Evolutionary conservation across 2,329 filamentous ascomycete genomes (phyloP), one percentile per base, ranked within the genome.

Genomic region (Claviceps monticola): DNA sequence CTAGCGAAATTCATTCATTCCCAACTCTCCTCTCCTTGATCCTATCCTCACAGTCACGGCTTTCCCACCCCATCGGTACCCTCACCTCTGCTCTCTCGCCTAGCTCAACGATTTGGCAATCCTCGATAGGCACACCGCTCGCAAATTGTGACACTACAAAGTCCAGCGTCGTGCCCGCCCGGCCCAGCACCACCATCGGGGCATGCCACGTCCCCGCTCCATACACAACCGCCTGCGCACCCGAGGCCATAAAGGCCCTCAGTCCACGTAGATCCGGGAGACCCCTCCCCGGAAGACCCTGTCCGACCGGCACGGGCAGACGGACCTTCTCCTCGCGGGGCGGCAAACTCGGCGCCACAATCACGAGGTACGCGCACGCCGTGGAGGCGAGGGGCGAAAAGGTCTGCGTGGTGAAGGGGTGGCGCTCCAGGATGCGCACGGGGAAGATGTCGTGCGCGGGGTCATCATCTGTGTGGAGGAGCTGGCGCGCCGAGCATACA

Each of bases 381-480:
- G 66, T 59, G n/a, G 70, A 68, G 11, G 68, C 78, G 49, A 96
- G 71, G 0, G 93, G 93, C 44, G 87, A 77, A 67, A 98, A 97
- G 0, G 89, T 95, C 71, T 98, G 93, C 1, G 87, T 87, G 1
- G 93, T 97, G 68, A 83, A 97, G 0, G 93, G 91, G 67, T 98
- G 93, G 41, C 93, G 77, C 67, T 98, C 93, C 34, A 97, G 78
- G 53, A 95, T 79, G 19, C 70, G 68, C 51, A 96, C 63, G 21
- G 58, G 72, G 63, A 95, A 86, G 19, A 50, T 49, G 39, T 53
- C 54, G 46, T 55, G 45, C 1, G 56, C 51, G 19, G 53, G 38
- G 46, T 52, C 49, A 37, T 49, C 50, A 13, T 46, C 49, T 11
- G 47, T 54, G 37, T 55, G 44, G 19, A 53, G 42, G 21, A 68